Evolutionary conservation across 208 protist species (phyloP), one percentile per base, ranked within the genome.

Genomic region (Zelonia costaricensis): DNA sequence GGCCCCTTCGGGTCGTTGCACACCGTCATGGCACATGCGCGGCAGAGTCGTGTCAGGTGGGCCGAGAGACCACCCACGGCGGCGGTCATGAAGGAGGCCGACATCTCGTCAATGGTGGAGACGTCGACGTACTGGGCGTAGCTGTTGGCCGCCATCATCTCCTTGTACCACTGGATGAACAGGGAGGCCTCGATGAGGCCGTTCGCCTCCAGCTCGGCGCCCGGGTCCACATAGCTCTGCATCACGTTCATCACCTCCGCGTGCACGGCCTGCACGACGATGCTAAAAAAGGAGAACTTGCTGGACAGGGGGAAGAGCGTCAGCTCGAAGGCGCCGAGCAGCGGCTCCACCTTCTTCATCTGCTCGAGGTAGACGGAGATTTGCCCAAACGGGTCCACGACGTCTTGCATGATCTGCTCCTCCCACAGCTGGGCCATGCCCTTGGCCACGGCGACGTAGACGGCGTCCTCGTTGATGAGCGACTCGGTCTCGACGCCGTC

Each of bases 111-210:
- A 20, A 91, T 66, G 8, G 55, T 65, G 38, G 69, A 62, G 60
- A 89, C 31, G 47, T 88, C 79, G 28, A 93, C 69, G 57, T 91
- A 84, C 53, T 71, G 64, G 33, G 63, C 69, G 47, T 88, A 95
- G 67, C 80, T 87, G 43, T 64, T 76, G 8, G 73, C 73, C n/a
- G 40, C 77, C 76, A 95, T 74, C 63, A 87, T 78, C 31, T 84
- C 83, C 72, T 80, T 83, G 66, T 95, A 95, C 90, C 90, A 95
- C 60, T 84, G 79, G 31, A 90, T 64, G 51, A 95, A 95, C 42
- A 91, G 59, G 16, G 83, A 88, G 6, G 86, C 90, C 58, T 92
- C 86, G 49, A 95, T 79, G 12, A 95, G 69, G 6, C 59, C 72
- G 30, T 83, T 91, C 33, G 86, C 86, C 58, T 83, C 82, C 20